Percentiles rank a stretch among this genome's conserved stretches.
These are phyloP conservation scores for Rhodotorula glutinis DNA, from an alignment of 1,284 basidiomycete genomes.

Conservation along the genomic window DNA sequence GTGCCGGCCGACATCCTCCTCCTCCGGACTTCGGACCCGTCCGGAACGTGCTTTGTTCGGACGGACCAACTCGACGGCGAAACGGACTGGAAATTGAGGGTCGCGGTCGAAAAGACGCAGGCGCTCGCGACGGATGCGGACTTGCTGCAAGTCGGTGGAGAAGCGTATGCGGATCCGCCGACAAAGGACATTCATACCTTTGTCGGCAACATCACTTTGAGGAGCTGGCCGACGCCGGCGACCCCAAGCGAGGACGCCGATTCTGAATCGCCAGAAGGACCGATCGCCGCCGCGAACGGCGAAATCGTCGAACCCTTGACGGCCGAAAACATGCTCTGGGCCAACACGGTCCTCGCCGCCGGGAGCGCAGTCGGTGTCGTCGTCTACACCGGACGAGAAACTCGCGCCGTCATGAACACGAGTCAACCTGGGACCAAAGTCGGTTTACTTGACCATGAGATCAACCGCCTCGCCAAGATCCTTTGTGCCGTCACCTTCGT, in stretches of 20 bases:
- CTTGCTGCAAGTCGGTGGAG: constrained; percentile 70
- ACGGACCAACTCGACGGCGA: constrained; percentile 99
- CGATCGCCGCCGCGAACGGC: not conserved
- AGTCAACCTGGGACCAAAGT: constrained; percentile 94
- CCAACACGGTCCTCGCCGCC: constrained; percentile 94
- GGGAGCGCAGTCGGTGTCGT: constrained; percentile 90
- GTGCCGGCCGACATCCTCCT: constrained; percentile 94
- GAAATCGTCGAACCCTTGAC: constrained; percentile 66
- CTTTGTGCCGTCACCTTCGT: constrained; percentile 90
- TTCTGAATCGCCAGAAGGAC: not conserved
- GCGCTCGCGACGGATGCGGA: constrained; percentile 64
- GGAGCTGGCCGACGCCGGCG: constrained; percentile 44
- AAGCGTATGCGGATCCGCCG: constrained; percentile 87
- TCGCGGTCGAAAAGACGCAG: constrained; percentile 82
- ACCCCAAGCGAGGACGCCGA: not conserved
- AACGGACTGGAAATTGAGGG: constrained; percentile 96
- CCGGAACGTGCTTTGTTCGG: constrained; percentile 93
- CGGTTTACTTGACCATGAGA: constrained; percentile 87
- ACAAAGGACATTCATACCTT: constrained; percentile 97
- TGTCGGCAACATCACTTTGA: constrained; percentile 81
- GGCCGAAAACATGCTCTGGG: constrained; percentile 93
- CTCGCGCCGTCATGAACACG: constrained; percentile 98
- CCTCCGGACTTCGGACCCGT: constrained; percentile 76
- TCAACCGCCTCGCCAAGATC: constrained; percentile 96
- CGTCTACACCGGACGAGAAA: constrained; percentile 91